Evolutionary conservation across 1,284 basidiomycete genomes (phyloP).

Genomic region (Mycena sp.): DNA sequence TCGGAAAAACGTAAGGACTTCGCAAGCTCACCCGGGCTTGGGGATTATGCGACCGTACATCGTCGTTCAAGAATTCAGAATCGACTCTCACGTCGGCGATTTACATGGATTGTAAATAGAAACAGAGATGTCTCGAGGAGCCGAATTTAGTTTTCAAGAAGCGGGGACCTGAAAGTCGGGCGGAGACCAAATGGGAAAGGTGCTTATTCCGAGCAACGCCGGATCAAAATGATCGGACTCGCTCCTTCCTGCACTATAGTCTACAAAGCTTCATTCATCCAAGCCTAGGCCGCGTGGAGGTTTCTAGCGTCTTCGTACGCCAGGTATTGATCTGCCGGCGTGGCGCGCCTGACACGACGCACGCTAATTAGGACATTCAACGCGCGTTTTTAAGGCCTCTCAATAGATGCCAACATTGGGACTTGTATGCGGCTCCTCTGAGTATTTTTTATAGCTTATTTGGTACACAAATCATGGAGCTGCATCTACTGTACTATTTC

Average conservation of each 20-base stretch:
- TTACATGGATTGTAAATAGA: constrained; percentile 2
- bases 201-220: background rate
- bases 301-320: too few relatives aligned
- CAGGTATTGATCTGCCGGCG: too few relatives aligned
- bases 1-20: constrained; percentile 8
- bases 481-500: too few relatives aligned
- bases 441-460: too few relatives aligned
- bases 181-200: constrained; percentile 6
- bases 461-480: too few relatives aligned
- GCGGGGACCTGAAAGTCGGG: constrained; percentile 16
- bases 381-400: too few relatives aligned
- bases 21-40: background rate
- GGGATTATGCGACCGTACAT: constrained; percentile 5
- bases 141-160: constrained; percentile 7
- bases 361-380: too few relatives aligned
- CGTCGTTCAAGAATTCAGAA: background rate
- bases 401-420: too few relatives aligned
- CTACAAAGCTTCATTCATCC: too few relatives aligned
- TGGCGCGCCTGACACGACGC: too few relatives aligned
- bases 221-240: background rate
- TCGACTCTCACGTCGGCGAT: constrained; percentile 4
- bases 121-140: constrained; percentile 8
- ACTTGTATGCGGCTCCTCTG: too few relatives aligned
- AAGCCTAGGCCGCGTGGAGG: too few relatives aligned
- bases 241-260: background rate